phyloP scores from a whole-genome alignment of 768 basidiomycete genomes.

The Crepidotus variabilis region DNA sequence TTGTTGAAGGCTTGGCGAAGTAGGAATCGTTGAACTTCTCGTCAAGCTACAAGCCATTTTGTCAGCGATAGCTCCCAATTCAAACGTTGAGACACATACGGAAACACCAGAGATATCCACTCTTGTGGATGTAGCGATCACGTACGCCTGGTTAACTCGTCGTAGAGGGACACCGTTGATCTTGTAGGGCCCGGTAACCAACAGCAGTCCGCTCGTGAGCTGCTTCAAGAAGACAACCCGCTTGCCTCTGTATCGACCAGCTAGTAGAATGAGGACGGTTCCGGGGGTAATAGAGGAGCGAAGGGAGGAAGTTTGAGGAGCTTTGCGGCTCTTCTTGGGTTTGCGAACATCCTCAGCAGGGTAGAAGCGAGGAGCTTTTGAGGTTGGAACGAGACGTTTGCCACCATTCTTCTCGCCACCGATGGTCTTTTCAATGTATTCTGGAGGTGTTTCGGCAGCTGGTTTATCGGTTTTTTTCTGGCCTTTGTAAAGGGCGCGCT shows the following conservation, averaged over 20 bases:
- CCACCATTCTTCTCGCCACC: conserved; percentile 90
- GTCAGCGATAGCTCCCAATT: conserved; percentile 4
- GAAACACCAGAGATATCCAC: conserved; percentile 73
- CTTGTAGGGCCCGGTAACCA: conserved; percentile 98
- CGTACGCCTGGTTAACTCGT: conserved; percentile 98
- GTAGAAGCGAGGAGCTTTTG: conserved; percentile 88
- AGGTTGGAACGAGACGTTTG: conserved; percentile 81
- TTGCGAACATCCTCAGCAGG: conserved; percentile 90
- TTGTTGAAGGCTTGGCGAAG: conserved; percentile 77
- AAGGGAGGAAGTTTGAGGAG: conserved; percentile 70
- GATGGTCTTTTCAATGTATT: conserved; percentile 74
- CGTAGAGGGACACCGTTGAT: conserved; percentile 97
- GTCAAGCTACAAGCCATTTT: conserved; percentile 52
- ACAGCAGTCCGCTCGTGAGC: conserved; percentile 83
- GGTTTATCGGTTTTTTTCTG: conserved; percentile 72
- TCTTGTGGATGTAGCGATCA: conserved; percentile 96
- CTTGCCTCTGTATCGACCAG: conserved; percentile 97
- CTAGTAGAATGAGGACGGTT: conserved; percentile 92
- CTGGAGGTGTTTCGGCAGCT: conserved; percentile 52
- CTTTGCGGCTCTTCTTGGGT: conserved; percentile 92
- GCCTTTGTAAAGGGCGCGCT: conserved; percentile 84
- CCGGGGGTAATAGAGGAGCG: conserved; percentile 91
- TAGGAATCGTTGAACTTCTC: conserved; percentile 92
- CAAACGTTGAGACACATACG: conserved; percentile 40
- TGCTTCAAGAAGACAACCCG: conserved; percentile 98